phyloP scores from a whole-genome alignment of 495 filamentous ascomycete genomes.

The Aspergillus bridgeri region DNA sequence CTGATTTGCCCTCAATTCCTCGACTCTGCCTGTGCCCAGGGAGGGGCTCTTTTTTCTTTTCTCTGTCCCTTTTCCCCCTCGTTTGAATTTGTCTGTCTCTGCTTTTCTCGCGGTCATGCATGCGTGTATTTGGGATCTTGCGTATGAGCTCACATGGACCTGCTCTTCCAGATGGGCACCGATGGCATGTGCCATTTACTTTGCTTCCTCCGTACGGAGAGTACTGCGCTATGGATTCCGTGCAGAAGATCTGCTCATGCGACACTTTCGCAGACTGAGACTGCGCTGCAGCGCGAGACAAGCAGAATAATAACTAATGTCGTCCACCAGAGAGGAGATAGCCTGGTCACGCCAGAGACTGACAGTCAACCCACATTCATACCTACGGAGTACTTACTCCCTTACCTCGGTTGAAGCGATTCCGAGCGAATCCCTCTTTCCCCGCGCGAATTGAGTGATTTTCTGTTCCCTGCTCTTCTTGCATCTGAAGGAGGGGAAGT shows the following conservation, averaged over 20 bases:
- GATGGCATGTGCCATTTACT: no score
- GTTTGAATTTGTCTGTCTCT: neutral
- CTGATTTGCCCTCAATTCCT: slow-evolving; percentile 16
- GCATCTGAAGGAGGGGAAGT: neutral
- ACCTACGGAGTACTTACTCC: neutral
- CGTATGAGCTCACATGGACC: no score
- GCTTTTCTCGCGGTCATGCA: no score
- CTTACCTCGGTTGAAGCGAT: slow-evolving; percentile 5
- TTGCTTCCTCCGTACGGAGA: no score
- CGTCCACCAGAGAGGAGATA: no score
- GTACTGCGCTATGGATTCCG: no score
- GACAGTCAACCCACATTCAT: no score
- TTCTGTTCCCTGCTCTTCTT: neutral
- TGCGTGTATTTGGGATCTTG: no score
- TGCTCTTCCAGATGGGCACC: no score
- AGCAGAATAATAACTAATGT: neutral
- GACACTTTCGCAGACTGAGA: neutral
- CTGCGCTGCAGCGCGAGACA: no score
- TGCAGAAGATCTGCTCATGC: no score
- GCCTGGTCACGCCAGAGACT: neutral
- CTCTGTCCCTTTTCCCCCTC: neutral
- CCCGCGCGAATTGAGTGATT: slow-evolving; percentile 7
- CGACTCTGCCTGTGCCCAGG: no score
- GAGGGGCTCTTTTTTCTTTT: neutral
- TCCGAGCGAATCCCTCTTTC: neutral